Conservation (phyloP, 2,329 filamentous ascomycete genomes). For the Colletotrichum chrysophilum region DNA sequence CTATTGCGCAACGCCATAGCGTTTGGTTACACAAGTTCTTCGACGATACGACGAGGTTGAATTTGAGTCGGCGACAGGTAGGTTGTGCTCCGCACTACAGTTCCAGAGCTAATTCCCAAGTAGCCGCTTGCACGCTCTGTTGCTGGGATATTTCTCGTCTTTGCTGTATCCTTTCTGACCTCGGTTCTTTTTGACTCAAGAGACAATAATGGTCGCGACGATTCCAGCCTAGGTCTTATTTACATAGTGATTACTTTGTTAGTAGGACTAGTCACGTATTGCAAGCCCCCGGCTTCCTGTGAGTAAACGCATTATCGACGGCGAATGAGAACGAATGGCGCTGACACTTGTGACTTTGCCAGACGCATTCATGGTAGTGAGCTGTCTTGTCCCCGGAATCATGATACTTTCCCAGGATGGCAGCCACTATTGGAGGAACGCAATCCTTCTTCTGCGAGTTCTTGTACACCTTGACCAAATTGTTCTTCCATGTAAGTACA, state of each 20-base stretch:
- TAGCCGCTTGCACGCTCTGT: not conserved
- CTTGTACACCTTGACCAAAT: not conserved
- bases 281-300: not conserved
- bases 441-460: not conserved
- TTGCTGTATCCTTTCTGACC: not conserved
- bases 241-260: not conserved
- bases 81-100: fast-evolving
- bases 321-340: fast-evolving
- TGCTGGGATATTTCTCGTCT: not conserved
- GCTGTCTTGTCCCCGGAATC: not conserved
- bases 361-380: not conserved
- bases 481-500: not conserved
- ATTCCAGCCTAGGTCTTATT: not conserved
- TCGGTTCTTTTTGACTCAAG: not conserved
- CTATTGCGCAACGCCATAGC: not conserved
- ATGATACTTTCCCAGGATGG: not conserved
- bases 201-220: not conserved
- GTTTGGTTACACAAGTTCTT: not conserved
- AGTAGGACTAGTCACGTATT: not conserved
- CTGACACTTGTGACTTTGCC: not conserved
- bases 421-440: not conserved
- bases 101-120: not conserved
- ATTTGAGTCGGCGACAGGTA: not conserved
- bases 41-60: not conserved
- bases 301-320: not conserved